These are phyloP conservation scores for Talaromyces nanjingensis DNA, from an alignment of 495 filamentous ascomycete species.

Conservation along the genomic window DNA sequence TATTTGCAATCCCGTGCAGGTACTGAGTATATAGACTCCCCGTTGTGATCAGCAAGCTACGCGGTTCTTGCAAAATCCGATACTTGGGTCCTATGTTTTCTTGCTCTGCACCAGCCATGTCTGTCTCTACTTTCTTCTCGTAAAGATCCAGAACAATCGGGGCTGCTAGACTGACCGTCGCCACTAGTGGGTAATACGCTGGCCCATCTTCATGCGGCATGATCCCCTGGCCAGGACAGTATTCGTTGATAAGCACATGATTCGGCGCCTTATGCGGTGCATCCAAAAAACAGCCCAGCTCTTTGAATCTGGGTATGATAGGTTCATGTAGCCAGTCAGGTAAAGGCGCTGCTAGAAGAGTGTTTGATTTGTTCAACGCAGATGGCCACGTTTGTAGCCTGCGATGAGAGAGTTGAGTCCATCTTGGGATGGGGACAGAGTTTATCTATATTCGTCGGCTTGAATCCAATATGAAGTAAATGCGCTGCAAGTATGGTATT, in stretches of 20 bases:
- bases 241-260: slow-evolving; percentile 92
- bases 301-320: slow-evolving; percentile 56
- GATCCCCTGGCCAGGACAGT: slow-evolving; percentile 80
- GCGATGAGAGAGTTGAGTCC: slow-evolving; percentile 78
- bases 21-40: slow-evolving; percentile 61
- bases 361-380: slow-evolving; percentile 60
- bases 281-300: slow-evolving; percentile 53
- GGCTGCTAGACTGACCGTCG: slow-evolving; percentile 78
- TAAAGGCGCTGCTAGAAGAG: slow-evolving; percentile 66
- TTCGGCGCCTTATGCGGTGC: slow-evolving; percentile 75
- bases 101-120: slow-evolving; percentile 20
- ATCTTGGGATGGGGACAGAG: slow-evolving; percentile 64
- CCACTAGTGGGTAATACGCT: slow-evolving; percentile 82
- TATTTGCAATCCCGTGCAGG: slow-evolving; percentile 70
- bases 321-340: slow-evolving; percentile 71
- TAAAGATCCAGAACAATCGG: slow-evolving; percentile 74
- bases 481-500: not conserved
- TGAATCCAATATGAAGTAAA: not conserved
- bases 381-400: slow-evolving; percentile 89
- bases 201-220: slow-evolving; percentile 93
- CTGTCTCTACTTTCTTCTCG: slow-evolving; percentile 35
- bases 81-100: slow-evolving; percentile 37
- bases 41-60: slow-evolving; percentile 72
- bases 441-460: slow-evolving; percentile 25
- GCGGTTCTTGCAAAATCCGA: slow-evolving; percentile 79